Base-by-base conservation (phyloP, 139 green algal species). In the Coelastrella sp. region DNA sequence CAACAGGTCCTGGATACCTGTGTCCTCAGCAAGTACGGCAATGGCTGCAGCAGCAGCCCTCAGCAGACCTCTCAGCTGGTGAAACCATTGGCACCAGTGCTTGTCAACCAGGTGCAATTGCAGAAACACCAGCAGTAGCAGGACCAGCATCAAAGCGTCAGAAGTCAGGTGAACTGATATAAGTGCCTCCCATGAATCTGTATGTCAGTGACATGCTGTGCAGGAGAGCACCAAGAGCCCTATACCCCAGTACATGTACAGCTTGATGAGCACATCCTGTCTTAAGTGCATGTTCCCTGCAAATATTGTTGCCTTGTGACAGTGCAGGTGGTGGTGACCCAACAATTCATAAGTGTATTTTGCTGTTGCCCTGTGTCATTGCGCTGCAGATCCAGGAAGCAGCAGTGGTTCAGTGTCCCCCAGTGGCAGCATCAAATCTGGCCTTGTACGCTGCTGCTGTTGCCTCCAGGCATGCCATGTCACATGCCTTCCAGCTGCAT, bases 381-480 rank as follows among this genome's bases (percentile, higher is more conserved):
- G 45, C 45, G 1, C 53, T 64, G 62, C 62, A 69, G 62, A 69
- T 15, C 62, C 62, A 19, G 30, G 30, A 45, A 80, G 32, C 45
- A 50, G 51, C 48, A 66, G 72, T 35, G 51, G 30, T 40, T 34
- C 72, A 40, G 17, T 32, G 13, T 62, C 27, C 48, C 48, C 48
- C 21, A 45, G 71, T 23, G 35, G 43, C 71, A 32, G 27, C 45
- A 13, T 9, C 48, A 41, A n/a, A 5, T 25, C 2, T 51, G 53
- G 30, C 35, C 27, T 48, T 30, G 37, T 67, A 2, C 72, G 48
- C 48, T 80, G 72, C 48, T 80, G 72, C 72, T 67, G 72, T 53
- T 80, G 72, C 72, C 72, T 66, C 30, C 45, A 45, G 45, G 72
- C 72, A 32, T 80, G 72, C 45, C 72, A 80, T 53, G 25, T 80